Evolutionary conservation across 2,329 filamentous ascomycete genomes (phyloP).

Genomic region (Neofusicoccum laricinum): DNA sequence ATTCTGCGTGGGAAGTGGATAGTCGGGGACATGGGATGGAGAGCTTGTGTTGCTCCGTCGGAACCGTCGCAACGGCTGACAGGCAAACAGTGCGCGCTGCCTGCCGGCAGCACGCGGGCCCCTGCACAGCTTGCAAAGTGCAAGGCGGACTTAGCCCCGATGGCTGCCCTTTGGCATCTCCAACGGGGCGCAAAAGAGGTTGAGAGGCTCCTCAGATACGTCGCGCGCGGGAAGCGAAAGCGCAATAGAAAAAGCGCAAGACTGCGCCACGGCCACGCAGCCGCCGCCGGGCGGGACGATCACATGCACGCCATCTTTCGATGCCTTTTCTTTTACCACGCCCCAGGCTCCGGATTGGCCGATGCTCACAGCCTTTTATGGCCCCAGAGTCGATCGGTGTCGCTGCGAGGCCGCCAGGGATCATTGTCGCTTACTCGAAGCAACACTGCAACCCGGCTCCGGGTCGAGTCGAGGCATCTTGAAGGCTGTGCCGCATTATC

Average conservation of each 20-base stretch:
- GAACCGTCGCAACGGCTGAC: background rate
- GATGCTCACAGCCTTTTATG: too few species aligned
- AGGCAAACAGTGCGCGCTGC: background rate
- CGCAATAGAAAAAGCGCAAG: background rate
- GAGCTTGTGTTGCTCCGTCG: background rate
- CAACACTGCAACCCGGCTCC: background rate
- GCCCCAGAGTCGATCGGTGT: background rate
- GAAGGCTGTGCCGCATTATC: slow-evolving; percentile 15
- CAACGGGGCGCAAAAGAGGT: too few species aligned
- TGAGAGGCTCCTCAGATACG: background rate
- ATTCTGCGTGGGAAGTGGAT: too few species aligned
- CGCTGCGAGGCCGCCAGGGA: background rate
- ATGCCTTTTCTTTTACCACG: background rate
- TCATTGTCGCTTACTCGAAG: background rate
- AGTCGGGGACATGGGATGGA: too few species aligned
- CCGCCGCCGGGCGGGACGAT: background rate
- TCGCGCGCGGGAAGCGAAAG: background rate
- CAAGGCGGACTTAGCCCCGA: background rate
- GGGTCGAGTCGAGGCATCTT: background rate
- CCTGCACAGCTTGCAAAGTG: too few species aligned
- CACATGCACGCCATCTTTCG: background rate
- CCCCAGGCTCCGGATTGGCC: background rate
- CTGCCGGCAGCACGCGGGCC: too few species aligned
- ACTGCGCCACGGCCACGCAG: background rate
- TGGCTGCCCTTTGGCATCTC: too few species aligned